These are phyloP conservation scores for Candida dajiaensis DNA, from an alignment of 805 yeast species.

Conservation along the genomic window DNA sequence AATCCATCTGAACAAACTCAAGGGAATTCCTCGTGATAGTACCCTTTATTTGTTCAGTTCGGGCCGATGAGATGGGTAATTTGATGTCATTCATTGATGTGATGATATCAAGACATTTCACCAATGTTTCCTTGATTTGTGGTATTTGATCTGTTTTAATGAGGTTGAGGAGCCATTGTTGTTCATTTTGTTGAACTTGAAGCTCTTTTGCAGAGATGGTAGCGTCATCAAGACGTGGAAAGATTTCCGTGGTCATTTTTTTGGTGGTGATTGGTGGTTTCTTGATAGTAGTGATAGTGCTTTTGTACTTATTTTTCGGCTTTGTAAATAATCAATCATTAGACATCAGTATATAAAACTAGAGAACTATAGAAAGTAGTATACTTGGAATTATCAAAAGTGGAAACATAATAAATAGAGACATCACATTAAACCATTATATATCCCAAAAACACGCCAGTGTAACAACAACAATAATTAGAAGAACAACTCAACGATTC, in stretches of 20 bases:
- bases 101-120: constrained; percentile 34
- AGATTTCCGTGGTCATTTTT: background rate
- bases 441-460: too few relatives aligned
- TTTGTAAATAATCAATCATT: too few relatives aligned
- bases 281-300: too few relatives aligned
- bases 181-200: constrained; percentile 23
- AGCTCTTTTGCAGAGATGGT: background rate
- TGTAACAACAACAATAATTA: too few relatives aligned
- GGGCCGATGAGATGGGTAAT: constrained; percentile 50
- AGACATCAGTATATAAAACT: too few relatives aligned
- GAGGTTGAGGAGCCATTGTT: constrained; percentile 41
- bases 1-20: constrained; percentile 42
- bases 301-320: too few relatives aligned
- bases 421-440: too few relatives aligned
- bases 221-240: background rate
- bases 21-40: constrained; percentile 50
- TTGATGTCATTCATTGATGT: constrained; percentile 38
- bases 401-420: too few relatives aligned
- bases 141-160: constrained; percentile 45
- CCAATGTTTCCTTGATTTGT: constrained; percentile 37
- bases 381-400: too few relatives aligned
- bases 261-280: background rate
- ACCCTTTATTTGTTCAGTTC: constrained; percentile 56
- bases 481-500: constrained; percentile 7
- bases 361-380: too few relatives aligned